Evolutionary conservation across 768 basidiomycete genomes (phyloP), one percentile per base, ranked within the genome.

Genomic region (Tricholoma hemisulphureum): DNA sequence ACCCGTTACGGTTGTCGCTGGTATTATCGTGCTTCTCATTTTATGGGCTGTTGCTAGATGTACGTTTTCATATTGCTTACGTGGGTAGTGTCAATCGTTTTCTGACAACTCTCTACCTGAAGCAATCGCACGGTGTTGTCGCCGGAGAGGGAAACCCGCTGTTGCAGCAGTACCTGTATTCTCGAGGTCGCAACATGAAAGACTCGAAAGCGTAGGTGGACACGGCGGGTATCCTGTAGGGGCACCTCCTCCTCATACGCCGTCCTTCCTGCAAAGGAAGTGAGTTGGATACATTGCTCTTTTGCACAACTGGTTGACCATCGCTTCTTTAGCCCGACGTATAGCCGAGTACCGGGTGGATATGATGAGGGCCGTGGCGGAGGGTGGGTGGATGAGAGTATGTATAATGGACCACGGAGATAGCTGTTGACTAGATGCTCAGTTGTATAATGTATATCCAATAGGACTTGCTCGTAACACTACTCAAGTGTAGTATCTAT

Each of bases 1-100:
- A 63, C 89, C 91, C 18, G 82, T 93, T 55, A 88, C 90, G 16
- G 74, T 93, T 56, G 87, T 88, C 34, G 88, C 77, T 24, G 88
- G 82, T 14, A 67, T 93, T 53, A 61, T 91, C 52, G 75, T 80
- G 13, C 70, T 93, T 34, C 67, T 87, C 39, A 67, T 89, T 56
- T 59, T 93, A 51, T 84, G 77, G 74, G 73, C 65, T 21, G 63
- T 87, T 39, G 61, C 79, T 56, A 71, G 72, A 65, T 65, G 83
- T 81, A 54, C 49, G 79, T 72, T 48, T 53, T 61, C 21, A 11
- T 56, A 48, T 43, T 18, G 46, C 48, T 35, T 55, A 10, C 28
- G 29, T 18, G n/a, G n/a, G n/a, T n/a, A n/a, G 28, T 29, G 16
- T 24, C 1, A 16, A 4, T 4, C 14, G 21, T 10, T 45, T 35